Evolutionary conservation across 495 filamentous ascomycete species (phyloP), one percentile per base, ranked within the genome.

Genomic region (Ramalina intermedia): DNA sequence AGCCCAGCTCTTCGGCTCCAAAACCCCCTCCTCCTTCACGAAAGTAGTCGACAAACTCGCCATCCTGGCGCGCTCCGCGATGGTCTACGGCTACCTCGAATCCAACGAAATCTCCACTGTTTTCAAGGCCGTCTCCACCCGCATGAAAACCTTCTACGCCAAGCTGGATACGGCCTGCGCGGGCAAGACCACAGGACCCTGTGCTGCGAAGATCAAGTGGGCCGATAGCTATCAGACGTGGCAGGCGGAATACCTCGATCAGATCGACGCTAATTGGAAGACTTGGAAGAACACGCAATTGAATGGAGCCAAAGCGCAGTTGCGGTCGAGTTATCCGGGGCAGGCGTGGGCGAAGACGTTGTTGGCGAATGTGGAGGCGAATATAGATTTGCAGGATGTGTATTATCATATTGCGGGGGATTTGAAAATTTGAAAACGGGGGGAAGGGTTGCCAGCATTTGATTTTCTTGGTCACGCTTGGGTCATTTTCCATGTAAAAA

Each of bases 101-200:
- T n/a, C 27, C 43, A 16, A 26, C 3, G 4, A 29, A 16, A 33
- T 45, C 1, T 45, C 43, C 43, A 17, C 23, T 21, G 35, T 45
- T 18, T 45, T 45, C 43, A 13, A 45, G 20, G 43, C 43, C 43
- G 43, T 45, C 3, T 45, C 43, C 43, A 8, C 8, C 23, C 43
- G 43, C 43, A 18, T 45, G 26, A 45, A 45, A 13, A 17, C 43
- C 23, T 45, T 45, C 13, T 45, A 45, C 43, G 43, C 43, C n/a
- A 45, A 45, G 8, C 23, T 45, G 12, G 43, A 45, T 21, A 4
- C 3, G 2, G 43, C 43, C 43, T 45, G 43, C 43, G 43, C 16
- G 2, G 13, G 43, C 43, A 33, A 33, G 8, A 13, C 23, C 0
- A 24, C 23, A 3, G 23, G 23, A 4, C 23, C 23, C 23, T 24